A percentile compares a stretch with the other conserved stretches of the same genome.
These are phyloP conservation scores for Theobroma grandiflorum DNA, from an alignment of 441 rosid genomes.

Conservation along the genomic window DNA sequence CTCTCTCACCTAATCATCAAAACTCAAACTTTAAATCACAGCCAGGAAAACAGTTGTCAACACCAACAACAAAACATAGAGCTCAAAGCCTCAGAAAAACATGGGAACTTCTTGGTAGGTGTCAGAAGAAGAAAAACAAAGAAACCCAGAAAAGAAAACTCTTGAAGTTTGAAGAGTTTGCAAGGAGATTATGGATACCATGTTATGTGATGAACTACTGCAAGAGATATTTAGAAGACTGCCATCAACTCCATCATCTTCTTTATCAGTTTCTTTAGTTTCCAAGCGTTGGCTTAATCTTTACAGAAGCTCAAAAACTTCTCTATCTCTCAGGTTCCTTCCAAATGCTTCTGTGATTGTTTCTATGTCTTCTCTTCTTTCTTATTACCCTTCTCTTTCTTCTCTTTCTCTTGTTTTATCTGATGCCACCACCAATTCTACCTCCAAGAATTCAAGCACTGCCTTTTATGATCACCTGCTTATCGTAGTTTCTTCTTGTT, in stretches of 20 bases:
- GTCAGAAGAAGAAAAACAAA: not conserved
- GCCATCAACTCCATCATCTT: constrained; percentile 47
- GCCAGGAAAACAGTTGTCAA: constrained; percentile 30
- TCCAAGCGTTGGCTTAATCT: constrained; percentile 92
- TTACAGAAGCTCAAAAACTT: constrained; percentile 68
- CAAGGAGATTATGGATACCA: constrained; percentile 52
- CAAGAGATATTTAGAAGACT: constrained; percentile 71
- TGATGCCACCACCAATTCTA: constrained; percentile 29
- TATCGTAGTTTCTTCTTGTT: constrained; percentile 53
- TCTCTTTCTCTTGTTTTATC: constrained; percentile 55
- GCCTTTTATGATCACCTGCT: constrained; percentile 50
- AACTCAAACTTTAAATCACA: constrained; percentile 11
- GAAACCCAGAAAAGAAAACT: not conserved
- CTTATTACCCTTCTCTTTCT: constrained; percentile 63
- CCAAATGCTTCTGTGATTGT: constrained; percentile 40
- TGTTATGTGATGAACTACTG: constrained; percentile 78
- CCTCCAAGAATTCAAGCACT: not conserved
- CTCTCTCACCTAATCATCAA: constrained; percentile 10
- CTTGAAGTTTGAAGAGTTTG: constrained; percentile 3
- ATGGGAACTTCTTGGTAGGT: not conserved
- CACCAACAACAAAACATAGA: not conserved
- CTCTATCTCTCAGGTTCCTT: constrained; percentile 61
- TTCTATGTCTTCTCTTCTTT: constrained; percentile 58
- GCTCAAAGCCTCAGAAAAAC: not conserved
- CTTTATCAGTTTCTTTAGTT: constrained; percentile 64